A percentile compares a stretch with the other conserved stretches of the same genome.
Evolutionary conservation across 2,329 filamentous ascomycete genomes (phyloP).

Genomic region (Stenocarpella maydis): DNA sequence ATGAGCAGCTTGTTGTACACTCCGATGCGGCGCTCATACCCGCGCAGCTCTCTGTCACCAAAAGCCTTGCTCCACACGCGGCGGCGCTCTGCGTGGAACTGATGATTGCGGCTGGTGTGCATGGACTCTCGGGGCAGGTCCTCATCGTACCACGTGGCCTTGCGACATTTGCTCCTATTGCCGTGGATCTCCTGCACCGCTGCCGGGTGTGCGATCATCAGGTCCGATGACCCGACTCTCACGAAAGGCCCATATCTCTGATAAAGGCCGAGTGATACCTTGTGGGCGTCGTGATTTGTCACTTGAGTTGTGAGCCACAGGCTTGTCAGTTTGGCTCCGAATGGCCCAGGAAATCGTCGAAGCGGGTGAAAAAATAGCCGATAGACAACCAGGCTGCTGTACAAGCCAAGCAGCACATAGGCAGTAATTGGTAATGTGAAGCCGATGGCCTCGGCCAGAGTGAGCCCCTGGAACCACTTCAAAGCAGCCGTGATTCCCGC

Average conservation of each 20-base stretch:
- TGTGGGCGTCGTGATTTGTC: constrained; percentile 18
- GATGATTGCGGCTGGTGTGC: constrained; percentile 30
- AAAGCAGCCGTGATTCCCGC: background rate
- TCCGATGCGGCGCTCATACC: constrained; percentile 32
- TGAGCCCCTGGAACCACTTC: background rate
- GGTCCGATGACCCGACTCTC: constrained; percentile 34
- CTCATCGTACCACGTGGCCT: constrained; percentile 34
- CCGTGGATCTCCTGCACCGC: constrained; percentile 35
- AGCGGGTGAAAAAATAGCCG: constrained; percentile 35
- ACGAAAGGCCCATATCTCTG: constrained; percentile 32
- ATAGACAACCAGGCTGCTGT: constrained; percentile 39
- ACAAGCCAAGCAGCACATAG: constrained; percentile 52
- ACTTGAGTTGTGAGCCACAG: constrained; percentile 33
- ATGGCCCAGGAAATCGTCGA: constrained; percentile 29
- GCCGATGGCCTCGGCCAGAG: background rate
- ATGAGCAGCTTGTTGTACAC: constrained; percentile 29
- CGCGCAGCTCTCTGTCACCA: constrained; percentile 33
- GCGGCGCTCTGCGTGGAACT: constrained; percentile 30
- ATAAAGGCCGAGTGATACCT: constrained; percentile 27
- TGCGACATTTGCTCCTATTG: constrained; percentile 27
- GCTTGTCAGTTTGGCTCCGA: constrained; percentile 30
- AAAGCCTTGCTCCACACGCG: constrained; percentile 36
- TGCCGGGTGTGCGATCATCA: constrained; percentile 34
- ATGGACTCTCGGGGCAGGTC: constrained; percentile 29
- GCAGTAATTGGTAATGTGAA: background rate